Conservation (phyloP, 208 protist genomes). For the Leishmania turanica region DNA sequence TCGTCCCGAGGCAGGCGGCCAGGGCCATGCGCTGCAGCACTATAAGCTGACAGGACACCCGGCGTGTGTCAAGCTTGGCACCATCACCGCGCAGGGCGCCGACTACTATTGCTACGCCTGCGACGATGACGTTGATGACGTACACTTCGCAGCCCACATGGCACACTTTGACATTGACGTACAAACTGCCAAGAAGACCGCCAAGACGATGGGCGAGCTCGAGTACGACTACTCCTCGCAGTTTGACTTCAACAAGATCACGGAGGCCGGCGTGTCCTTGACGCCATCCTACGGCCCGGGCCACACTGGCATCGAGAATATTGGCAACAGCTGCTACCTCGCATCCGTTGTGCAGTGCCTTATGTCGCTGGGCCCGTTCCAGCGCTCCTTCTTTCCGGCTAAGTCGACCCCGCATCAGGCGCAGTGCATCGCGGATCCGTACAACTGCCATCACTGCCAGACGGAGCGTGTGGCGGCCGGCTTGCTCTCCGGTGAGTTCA, state of each 20-base stretch:
- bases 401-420: conserved; percentile 50
- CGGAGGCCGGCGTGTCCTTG: conserved; percentile 87
- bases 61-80: conserved; percentile 97
- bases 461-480: conserved; percentile 93
- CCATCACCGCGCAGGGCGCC: conserved; percentile 85
- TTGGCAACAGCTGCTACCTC: conserved; percentile 99
- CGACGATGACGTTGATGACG: conserved; percentile 95
- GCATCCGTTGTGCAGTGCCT: conserved; percentile 96
- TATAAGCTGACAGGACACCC: conserved; percentile 86
- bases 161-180: conserved; percentile 97
- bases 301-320: conserved; percentile 94
- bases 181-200: conserved; percentile 89
- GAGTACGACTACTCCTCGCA: conserved; percentile 96
- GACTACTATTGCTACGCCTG: conserved; percentile 96
- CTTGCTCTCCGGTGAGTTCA: conserved; percentile 93
- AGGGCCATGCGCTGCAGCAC: conserved; percentile 95
- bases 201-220: conserved; percentile 97
- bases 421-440: conserved; percentile 58
- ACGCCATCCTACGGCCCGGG: conserved; percentile 93
- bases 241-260: conserved; percentile 94
- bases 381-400: conserved; percentile 66
- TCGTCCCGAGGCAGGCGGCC: conserved; percentile 94
- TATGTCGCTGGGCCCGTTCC: conserved; percentile 81
- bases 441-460: conserved; percentile 82
- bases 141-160: conserved; percentile 94